Evolutionary conservation across 768 basidiomycete genomes (phyloP), one percentile per base, ranked within the genome.

Genomic region (Termitomyces sp.): DNA sequence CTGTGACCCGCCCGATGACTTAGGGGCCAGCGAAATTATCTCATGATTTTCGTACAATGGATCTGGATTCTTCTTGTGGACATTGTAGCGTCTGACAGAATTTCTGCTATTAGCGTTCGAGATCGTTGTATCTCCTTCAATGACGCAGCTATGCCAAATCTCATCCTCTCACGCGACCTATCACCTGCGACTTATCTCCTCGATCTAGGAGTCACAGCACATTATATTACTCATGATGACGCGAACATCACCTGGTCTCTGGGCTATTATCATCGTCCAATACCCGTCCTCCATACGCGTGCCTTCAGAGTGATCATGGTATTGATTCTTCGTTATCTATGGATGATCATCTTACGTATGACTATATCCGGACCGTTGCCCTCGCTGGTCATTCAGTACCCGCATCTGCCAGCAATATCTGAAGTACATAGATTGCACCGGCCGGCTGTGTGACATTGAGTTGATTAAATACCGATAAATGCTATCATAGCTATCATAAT

Each of bases 151-250:
- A 27, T 44, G 44, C 9, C 32, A 23, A 41, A 47, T 9, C 12
- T 42, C 34, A 31, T 5, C n/a, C 31, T 21, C 38, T 48, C 54
- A 56, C 32, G 32, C 32, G 49, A 44, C 48, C 21, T 16, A 56
- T 43, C 37, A 37, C 29, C 40, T 41, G 48, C 41, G 47, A 29
- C 9, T 32, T 44, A 51, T 57, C 55, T 56, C 48, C 47, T 49
- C 14, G 56, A 50, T 57, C 35, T 40, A 27, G 35, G 19, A 37
- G 25, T 44, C 29, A n/a, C 9, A n/a, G 12, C 23, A 5, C 14
- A 31, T 27, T 34, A 11, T 21, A 12, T 21, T 19, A 5, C 19
- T 16, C 29, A 19, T 17, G 19, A 16, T 19, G 29, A 17, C 27
- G n/a, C 29, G n/a, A 31, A 27, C 40, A 38, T 44, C 56, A 44